Percentiles rank a stretch among this genome's conserved stretches.
phyloP scores from a whole-genome alignment of 2,329 filamentous ascomycete species.

The Paradendryphiella salina region DNA sequence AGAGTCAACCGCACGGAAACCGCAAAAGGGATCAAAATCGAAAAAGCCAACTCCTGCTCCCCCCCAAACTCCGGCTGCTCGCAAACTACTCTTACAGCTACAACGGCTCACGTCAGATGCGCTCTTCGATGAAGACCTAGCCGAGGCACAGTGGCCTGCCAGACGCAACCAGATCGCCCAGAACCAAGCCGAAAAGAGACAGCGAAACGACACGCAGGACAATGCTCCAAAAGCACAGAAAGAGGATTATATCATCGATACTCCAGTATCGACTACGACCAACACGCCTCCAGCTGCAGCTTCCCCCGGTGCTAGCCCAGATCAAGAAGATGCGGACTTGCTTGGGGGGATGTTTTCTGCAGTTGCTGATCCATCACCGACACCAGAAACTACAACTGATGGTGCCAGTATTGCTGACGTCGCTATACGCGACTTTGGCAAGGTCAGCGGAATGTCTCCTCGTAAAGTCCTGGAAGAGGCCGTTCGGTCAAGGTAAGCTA shows the following conservation, averaged over 20 bases:
- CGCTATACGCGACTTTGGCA: conserved; percentile 79
- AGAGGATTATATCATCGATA: neutral
- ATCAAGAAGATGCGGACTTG: conserved; percentile 59
- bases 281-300: neutral
- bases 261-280: neutral
- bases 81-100: conserved; percentile 73
- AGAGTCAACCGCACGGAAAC: conserved; percentile 50
- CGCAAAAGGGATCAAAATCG: conserved; percentile 26
- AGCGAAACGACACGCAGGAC: conserved; percentile 1
- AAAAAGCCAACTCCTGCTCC: conserved; percentile 22
- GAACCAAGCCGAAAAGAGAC: conserved; percentile 40
- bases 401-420: conserved; percentile 55
- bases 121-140: conserved; percentile 54
- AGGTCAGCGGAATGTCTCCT: conserved; percentile 75
- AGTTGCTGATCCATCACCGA: conserved; percentile 51
- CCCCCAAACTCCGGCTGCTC: conserved; percentile 54
- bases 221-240: neutral
- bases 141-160: conserved; percentile 53
- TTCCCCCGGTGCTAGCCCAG: conserved; percentile 26
- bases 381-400: conserved; percentile 20
- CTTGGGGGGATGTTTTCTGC: conserved; percentile 62
- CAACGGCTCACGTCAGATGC: conserved; percentile 70
- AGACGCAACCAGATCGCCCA: conserved; percentile 50
- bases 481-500: conserved; percentile 72
- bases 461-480: conserved; percentile 79